Conservation (phyloP, 768 basidiomycete genomes). For the Rhodosporidiobolus odoratus region DNA sequence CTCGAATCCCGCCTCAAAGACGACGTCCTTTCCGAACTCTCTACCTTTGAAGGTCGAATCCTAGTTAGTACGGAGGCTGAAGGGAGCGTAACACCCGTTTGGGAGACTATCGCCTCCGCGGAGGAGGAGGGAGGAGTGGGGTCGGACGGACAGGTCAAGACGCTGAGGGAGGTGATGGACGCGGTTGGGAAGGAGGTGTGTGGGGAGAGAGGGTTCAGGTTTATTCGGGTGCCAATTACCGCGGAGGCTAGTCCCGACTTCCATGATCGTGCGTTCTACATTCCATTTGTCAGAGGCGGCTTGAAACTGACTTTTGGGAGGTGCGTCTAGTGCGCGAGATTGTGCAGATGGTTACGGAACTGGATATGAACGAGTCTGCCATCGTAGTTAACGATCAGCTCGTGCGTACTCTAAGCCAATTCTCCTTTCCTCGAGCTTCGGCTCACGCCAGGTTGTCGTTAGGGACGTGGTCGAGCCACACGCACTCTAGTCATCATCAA, state of each 20-base stretch:
- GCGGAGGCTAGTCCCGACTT: conserved; percentile 61
- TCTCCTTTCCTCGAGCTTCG: not conserved
- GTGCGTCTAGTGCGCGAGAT: conserved; percentile 64
- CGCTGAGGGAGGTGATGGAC: conserved; percentile 83
- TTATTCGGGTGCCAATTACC: conserved; percentile 84
- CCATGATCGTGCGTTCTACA: no score
- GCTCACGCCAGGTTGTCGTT: not conserved
- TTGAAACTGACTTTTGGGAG: no score
- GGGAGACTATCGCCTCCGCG: conserved; percentile 61
- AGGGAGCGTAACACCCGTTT: conserved; percentile 83
- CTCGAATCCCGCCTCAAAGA: conserved; percentile 83
- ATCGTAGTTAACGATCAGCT: conserved; percentile 95
- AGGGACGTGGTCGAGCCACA: conserved; percentile 72
- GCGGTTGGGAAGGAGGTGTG: conserved; percentile 28
- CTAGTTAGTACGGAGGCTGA: conserved; percentile 82
- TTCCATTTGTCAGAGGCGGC: conserved; percentile 3
- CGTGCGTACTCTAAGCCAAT: conserved; percentile 44
- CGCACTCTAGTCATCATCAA: conserved; percentile 80
- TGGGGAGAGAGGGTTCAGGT: conserved; percentile 54
- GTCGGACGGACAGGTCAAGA: conserved; percentile 60
- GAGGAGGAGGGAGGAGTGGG: conserved; percentile 54
- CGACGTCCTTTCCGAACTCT: conserved; percentile 78
- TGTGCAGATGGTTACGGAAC: conserved; percentile 56
- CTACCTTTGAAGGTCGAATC: conserved; percentile 72
- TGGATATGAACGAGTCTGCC: conserved; percentile 43